Base-by-base conservation (phyloP, 495 filamentous ascomycete genomes). In the Viridothelium virens region DNA sequence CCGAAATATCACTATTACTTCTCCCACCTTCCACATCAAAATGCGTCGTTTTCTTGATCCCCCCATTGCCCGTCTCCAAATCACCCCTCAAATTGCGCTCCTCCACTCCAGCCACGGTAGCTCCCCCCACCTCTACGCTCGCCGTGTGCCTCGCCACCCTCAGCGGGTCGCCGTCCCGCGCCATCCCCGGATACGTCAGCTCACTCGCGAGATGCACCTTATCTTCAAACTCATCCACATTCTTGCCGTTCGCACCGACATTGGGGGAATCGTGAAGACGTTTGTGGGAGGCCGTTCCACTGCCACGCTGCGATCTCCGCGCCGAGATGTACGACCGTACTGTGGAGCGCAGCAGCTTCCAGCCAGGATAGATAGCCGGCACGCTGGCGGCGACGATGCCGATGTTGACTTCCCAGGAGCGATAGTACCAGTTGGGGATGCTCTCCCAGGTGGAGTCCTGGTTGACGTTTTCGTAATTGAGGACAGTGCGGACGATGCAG, bases 381-480 rank as follows among this genome's bases (percentile, higher is more conserved):
- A 59, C 36, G 53, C 25, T 34, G 53, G 53, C 53, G 11, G 53
- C 53, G 7, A 59, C 31, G 31, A 59, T 59, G 53, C 53, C 53
- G 31, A 59, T 36, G 31, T 18, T n/a, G 53, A 59, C 53, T 59
- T 59, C 53, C 53, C 53, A 59, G 5, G 31, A 33, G 31, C 53
- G 53, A 18, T 34, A 59, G 53, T 34, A 59, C 53, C 53, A 59
- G 31, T 59, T 59, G 14, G 53, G 53, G n/a, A 59, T 31, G 14
- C 25, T 7, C 53, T 59, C 53, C 53, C 53, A 59, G n/a, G 53
- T 59, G 0, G 53, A 36, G 18, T 59, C 53, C 14, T 59, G 53
- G 31, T 59, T 59, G n/a, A 59, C 31, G 53, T 59, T 59, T 36
- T 34, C 6, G 53, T 34, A 59, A 36, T 59, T 59, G 25, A 59